Base-by-base conservation (phyloP, 2,329 filamentous ascomycete genomes). In the Epichloe festucae region DNA sequence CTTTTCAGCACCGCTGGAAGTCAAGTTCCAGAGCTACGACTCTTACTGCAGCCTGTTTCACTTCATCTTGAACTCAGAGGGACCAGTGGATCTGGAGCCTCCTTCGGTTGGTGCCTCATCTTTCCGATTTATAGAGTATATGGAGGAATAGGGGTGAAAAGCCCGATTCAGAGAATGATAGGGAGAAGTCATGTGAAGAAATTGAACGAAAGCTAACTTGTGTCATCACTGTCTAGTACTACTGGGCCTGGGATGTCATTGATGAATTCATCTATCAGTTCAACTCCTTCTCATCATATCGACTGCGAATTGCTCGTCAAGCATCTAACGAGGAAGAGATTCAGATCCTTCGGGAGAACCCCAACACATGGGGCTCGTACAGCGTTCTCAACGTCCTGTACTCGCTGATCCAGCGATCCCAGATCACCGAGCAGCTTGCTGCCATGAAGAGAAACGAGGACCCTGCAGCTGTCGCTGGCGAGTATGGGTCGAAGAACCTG, bases 231-330 rank as follows among this genome's bases (percentile, higher is more conserved):
- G 51, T 46, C 44, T 68, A 97, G 89, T 94, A 95, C 75, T 96
- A 91, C 76, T 98, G 93, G 93, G 93, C 93, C 42, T 98, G 93
- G 93, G 93, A 98, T 70, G 91, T 97, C 60, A 96, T 98, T 73
- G 93, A 98, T 71, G 93, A 98, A 73, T 98, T 98, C 76, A 97
- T 98, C 74, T 98, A 98, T 77, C 93, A 98, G 71, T 98, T 98
- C 79, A 96, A 98, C 78, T 94, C 90, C 54, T 98, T 98, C 78
- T 97, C 89, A 69, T 89, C 89, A 57, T 96, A 96, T 79, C 84
- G 93, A 65, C 89, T 94, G 70, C 85, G 89, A 59, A 83, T 95
- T 60, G 93, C 93, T 57, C 82, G 89, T 54, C 77, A 84, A 76
- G 75, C 82, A 70, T 74, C 86, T 69, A 95, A 91, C 70, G 87